Evolutionary conservation across 768 basidiomycete genomes (phyloP).

Genomic region (Tephrocybe rancida): DNA sequence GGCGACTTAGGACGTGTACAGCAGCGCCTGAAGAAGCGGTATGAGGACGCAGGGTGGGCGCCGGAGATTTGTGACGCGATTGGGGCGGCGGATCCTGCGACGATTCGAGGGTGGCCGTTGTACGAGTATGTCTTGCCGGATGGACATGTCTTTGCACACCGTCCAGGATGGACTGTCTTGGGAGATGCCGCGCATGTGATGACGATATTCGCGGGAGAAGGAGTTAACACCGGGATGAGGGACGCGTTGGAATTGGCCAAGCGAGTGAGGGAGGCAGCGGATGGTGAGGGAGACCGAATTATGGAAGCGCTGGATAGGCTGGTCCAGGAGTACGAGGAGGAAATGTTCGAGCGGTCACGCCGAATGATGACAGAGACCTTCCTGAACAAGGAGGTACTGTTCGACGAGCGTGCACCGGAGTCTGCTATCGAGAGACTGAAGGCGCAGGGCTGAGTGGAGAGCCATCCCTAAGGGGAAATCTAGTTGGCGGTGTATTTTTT

Average conservation of each 20-base stretch:
- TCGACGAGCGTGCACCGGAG: conserved; percentile 7
- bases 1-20: conserved; percentile 2
- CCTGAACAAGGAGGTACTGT: conserved; percentile 11
- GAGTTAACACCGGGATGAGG: conserved; percentile 24
- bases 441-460: no score
- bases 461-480: no score
- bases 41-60: conserved; percentile 10
- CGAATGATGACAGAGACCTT: conserved; percentile 11
- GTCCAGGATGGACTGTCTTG: conserved; percentile 20
- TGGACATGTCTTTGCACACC: conserved; percentile 13
- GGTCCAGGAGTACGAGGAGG: conserved; percentile 13
- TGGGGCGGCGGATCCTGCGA: conserved; percentile 8
- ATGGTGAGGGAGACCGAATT: neutral
- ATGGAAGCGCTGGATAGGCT: conserved; percentile 9
- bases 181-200: conserved; percentile 29
- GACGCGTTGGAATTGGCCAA: conserved; percentile 23
- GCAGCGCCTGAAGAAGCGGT: conserved; percentile 6
- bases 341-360: conserved; percentile 12
- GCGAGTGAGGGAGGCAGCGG: neutral
- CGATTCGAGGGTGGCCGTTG: conserved; percentile 13
- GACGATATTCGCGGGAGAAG: conserved; percentile 25
- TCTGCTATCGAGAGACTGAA: conserved; percentile 1
- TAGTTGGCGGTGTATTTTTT: no score
- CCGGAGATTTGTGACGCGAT: conserved; percentile 9
- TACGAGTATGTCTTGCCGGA: conserved; percentile 15